phyloP scores from a whole-genome alignment of 768 basidiomycete genomes.

The Holtermanniella nyarrowii region DNA sequence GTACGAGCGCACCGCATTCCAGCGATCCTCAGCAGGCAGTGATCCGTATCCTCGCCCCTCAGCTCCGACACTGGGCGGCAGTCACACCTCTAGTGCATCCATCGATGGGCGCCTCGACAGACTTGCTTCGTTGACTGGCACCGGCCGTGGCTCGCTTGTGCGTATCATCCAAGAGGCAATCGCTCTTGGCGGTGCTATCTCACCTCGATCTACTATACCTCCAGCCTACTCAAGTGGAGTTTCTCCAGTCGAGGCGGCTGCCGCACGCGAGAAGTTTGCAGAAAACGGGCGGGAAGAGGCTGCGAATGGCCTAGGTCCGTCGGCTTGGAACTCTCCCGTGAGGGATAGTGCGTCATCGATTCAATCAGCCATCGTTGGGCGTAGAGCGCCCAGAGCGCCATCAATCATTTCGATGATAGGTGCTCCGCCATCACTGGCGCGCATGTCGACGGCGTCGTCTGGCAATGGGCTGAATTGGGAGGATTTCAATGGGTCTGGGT shows the following conservation, averaged over 20 bases:
- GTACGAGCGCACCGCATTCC: neutral
- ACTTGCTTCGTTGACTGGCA: neutral
- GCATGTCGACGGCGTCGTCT: neutral
- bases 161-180: neutral
- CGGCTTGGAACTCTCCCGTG: neutral
- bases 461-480: neutral
- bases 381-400: neutral
- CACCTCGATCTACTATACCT: neutral
- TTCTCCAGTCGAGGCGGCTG: neutral
- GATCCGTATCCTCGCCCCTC: neutral
- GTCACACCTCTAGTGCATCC: neutral
- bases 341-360: neutral
- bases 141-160: neutral
- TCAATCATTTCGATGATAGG: constrained; percentile 7
- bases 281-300: neutral
- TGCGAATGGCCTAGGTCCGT: neutral
- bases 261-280: neutral
- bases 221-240: neutral
- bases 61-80: neutral
- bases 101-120: neutral
- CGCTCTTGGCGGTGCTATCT: neutral
- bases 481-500: neutral
- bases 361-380: constrained; percentile 1
- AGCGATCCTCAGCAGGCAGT: neutral
- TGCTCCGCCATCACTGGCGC: constrained; percentile 4